These are phyloP conservation scores for Cladophialophora psammophila DNA, from an alignment of 2,329 filamentous ascomycete genomes.

Conservation along the genomic window DNA sequence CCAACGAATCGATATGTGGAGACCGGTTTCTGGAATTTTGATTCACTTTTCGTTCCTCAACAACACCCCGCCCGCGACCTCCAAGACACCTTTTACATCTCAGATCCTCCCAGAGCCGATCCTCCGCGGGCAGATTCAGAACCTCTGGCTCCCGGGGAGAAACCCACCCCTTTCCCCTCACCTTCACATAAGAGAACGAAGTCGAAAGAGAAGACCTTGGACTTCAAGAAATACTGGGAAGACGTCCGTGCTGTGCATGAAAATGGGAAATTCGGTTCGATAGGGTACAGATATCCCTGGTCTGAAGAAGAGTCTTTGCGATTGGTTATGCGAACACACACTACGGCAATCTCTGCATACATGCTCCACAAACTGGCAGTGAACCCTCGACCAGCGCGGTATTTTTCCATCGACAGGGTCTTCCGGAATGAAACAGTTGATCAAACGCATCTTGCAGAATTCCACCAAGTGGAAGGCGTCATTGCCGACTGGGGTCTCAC, in stretches of 20 bases:
- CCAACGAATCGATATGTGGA: constrained; percentile 92
- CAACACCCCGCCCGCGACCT: constrained; percentile 97
- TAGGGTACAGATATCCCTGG: constrained; percentile 97
- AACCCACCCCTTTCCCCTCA: constrained; percentile 46
- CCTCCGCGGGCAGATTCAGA: constrained; percentile 65
- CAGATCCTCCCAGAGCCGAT: constrained; percentile 81
- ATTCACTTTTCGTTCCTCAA: constrained; percentile 93
- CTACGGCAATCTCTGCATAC: constrained; percentile 87
- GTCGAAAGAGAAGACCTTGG: constrained; percentile 55
- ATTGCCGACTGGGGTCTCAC: constrained; percentile 96
- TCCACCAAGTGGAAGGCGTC: constrained; percentile 98
- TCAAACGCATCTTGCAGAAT: constrained; percentile 94
- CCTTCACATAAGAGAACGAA: constrained; percentile 63
- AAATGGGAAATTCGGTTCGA: constrained; percentile 89
- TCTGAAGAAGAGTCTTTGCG: constrained; percentile 82
- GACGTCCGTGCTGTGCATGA: constrained; percentile 88
- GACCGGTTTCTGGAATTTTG: constrained; percentile 99
- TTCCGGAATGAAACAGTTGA: constrained; percentile 98
- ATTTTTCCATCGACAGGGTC: constrained; percentile 98
- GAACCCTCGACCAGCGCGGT: constrained; percentile 84
- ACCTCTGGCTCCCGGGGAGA: constrained; percentile 51
- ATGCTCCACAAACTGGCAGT: constrained; percentile 90
- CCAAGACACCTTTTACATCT: constrained; percentile 98
- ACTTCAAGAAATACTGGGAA: constrained; percentile 87
- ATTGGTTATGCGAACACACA: constrained; percentile 93